These are phyloP conservation scores for Globisporangium recalcitrans DNA, from an alignment of 352 stramenopile genomes.

Conservation along the genomic window DNA sequence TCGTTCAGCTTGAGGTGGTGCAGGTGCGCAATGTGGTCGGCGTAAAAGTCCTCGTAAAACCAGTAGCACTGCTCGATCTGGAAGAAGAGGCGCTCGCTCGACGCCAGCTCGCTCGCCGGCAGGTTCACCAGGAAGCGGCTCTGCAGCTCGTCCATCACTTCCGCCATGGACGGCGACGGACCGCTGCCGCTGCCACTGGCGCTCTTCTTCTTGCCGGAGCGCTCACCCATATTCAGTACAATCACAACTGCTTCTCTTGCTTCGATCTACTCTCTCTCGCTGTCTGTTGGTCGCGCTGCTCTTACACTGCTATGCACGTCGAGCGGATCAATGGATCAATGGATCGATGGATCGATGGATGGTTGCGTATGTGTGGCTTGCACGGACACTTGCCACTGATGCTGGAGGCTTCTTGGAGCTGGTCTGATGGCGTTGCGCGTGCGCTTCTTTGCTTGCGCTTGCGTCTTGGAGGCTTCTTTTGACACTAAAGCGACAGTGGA, in stretches of 20 bases:
- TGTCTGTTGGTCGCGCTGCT: not conserved
- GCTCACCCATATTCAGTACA: slow-evolving; percentile 7
- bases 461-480: not conserved
- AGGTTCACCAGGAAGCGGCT: slow-evolving; percentile 95
- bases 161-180: slow-evolving; percentile 54
- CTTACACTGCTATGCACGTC: not conserved
- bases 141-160: slow-evolving; percentile 95
- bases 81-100: slow-evolving; percentile 94
- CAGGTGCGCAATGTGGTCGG: slow-evolving; percentile 81
- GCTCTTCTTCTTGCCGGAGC: slow-evolving; percentile 14
- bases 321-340: not conserved
- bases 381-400: not conserved
- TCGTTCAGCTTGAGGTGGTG: slow-evolving; percentile 92
- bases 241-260: not conserved
- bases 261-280: not conserved
- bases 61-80: slow-evolving; percentile 97
- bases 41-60: slow-evolving; percentile 97
- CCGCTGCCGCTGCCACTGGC: not conserved
- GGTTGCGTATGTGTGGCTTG: too few species aligned
- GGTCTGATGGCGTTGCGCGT: slow-evolving; percentile 1
- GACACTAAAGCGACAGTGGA: not conserved
- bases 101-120: slow-evolving; percentile 84
- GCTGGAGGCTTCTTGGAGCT: not conserved
- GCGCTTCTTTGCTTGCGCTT: slow-evolving; percentile 2
- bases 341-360: not conserved